phyloP scores from a whole-genome alignment of 2,329 filamentous ascomycete species.

The Blastomyces gilchristii region DNA sequence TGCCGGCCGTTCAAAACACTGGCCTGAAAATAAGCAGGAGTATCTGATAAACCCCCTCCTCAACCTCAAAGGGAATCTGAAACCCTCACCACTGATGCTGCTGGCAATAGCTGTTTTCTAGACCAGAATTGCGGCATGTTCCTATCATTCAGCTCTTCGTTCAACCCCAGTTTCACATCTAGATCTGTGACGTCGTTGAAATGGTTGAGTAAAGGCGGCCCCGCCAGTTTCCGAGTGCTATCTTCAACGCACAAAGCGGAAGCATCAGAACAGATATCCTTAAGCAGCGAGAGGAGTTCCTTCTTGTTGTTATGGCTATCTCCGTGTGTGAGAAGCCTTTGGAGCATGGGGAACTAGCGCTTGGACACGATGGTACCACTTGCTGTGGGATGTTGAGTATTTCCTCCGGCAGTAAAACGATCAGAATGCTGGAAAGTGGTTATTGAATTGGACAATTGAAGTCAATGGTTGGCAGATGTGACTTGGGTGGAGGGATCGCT shows the following conservation, averaged over 20 bases:
- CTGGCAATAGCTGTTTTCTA: constrained; percentile 15
- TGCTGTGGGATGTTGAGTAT: neutral
- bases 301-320: neutral
- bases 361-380: neutral
- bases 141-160: constrained; percentile 20
- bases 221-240: constrained; percentile 16
- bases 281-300: constrained; percentile 13
- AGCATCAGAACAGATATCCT: constrained; percentile 14
- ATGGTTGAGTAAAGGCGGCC: constrained; percentile 20
- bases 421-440: neutral
- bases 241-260: constrained; percentile 15
- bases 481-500: neutral
- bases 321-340: neutral
- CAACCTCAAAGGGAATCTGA: constrained; percentile 16
- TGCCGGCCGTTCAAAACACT: constrained; percentile 21
- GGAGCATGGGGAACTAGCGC: neutral
- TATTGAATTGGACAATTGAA: neutral
- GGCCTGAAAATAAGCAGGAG: constrained; percentile 16
- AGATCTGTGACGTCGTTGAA: constrained; percentile 18
- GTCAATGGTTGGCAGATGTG: neutral
- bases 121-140: constrained; percentile 22
- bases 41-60: constrained; percentile 19
- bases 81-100: constrained; percentile 14
- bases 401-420: neutral
- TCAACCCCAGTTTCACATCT: constrained; percentile 16